Evolutionary conservation across 139 green algal species (phyloP).

Genomic region (Tetradesmus obliquus): DNA sequence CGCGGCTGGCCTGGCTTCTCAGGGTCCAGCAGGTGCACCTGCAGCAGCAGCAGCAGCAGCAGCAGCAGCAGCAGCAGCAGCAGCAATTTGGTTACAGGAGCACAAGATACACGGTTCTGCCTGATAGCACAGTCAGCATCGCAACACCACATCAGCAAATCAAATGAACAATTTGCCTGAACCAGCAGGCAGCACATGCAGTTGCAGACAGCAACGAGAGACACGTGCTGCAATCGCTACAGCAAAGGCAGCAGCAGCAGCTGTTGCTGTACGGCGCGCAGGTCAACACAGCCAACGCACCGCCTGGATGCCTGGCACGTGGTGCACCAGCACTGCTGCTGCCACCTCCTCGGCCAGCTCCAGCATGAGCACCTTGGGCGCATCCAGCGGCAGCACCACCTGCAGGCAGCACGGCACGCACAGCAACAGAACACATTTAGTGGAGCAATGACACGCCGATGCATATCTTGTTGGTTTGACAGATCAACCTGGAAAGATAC

Average conservation of each 20-base stretch:
- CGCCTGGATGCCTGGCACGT: conserved; percentile 55
- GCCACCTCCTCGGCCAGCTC: conserved; percentile 85
- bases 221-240: not conserved
- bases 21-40: conserved; percentile 87
- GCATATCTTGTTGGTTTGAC: not conserved
- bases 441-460: not conserved
- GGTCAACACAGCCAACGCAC: not conserved
- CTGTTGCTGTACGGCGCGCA: not conserved
- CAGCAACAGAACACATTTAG: conserved; percentile 30
- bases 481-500: too few relatives aligned
- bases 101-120: too few relatives aligned
- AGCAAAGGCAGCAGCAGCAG: not conserved
- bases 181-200: too few relatives aligned
- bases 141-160: too few relatives aligned
- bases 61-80: not conserved
- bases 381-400: conserved; percentile 72
- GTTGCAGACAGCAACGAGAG: not conserved
- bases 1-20: conserved; percentile 44
- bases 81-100: not conserved
- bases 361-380: conserved; percentile 91
- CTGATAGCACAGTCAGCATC: not conserved
- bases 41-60: not conserved
- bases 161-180: too few relatives aligned
- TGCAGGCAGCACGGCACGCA: conserved; percentile 35
- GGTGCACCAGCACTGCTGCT: conserved; percentile 45